phyloP scores from a whole-genome alignment of 768 basidiomycete genomes.

The Tricholomella constricta region DNA sequence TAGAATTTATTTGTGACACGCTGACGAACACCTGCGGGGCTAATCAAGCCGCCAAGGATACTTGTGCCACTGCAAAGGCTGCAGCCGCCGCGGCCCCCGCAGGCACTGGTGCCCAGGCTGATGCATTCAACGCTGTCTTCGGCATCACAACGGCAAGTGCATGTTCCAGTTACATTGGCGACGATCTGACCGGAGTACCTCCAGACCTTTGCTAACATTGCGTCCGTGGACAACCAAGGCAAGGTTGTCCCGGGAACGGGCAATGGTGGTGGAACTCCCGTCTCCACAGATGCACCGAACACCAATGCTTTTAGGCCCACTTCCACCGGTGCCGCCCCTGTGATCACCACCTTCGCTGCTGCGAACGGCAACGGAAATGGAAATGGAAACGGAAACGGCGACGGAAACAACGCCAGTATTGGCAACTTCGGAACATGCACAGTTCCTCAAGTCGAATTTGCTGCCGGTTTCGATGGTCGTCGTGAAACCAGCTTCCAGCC shows the following conservation, averaged over 20 bases:
- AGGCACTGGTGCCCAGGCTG: conserved; percentile 55
- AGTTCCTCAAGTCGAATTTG: conserved; percentile 57
- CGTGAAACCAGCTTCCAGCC: conserved; percentile 59
- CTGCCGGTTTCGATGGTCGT: conserved; percentile 52
- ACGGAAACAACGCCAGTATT: conserved; percentile 19
- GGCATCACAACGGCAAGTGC: conserved; percentile 38
- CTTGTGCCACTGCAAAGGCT: conserved; percentile 43
- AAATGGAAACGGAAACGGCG: conserved; percentile 6
- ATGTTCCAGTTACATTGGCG: conserved; percentile 3
- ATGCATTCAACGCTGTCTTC: conserved; percentile 49
- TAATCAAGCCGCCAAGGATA: conserved; percentile 52
- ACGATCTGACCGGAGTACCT: conserved; percentile 1
- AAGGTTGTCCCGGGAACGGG: conserved; percentile 31
- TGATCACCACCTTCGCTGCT: too few relatives aligned
- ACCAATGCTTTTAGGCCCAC: conserved; percentile 12
- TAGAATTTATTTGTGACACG: conserved; percentile 55
- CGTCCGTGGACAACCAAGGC: conserved; percentile 42
- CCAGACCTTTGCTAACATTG: conserved; percentile 40
- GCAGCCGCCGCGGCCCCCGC: conserved; percentile 43
- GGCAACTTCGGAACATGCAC: conserved; percentile 55
- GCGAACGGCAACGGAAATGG: conserved; percentile 14
- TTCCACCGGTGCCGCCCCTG: conserved; percentile 10
- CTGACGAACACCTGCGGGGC: conserved; percentile 55
- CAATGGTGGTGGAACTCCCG: conserved; percentile 14
- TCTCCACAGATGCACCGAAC: conserved; percentile 14